Conservation (phyloP, 768 basidiomycete species). For the Phlegmacium glaucopus region DNA sequence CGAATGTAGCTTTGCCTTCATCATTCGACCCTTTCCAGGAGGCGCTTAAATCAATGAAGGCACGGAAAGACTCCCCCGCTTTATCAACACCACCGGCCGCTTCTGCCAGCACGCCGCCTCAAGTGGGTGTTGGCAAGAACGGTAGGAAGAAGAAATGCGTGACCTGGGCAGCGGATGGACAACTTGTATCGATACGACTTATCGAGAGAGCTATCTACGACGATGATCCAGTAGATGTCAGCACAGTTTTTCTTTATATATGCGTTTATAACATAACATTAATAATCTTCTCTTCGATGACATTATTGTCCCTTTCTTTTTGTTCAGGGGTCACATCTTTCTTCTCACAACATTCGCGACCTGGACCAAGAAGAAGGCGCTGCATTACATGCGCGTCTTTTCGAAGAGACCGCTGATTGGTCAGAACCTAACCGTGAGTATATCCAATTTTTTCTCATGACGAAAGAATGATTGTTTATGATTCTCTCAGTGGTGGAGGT, state of each 20-base stretch:
- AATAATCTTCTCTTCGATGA: slow-evolving; percentile 36
- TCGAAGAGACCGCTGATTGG: slow-evolving; percentile 89
- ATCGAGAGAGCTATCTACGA: slow-evolving; percentile 89
- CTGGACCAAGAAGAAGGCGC: slow-evolving; percentile 87
- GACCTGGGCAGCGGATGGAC: slow-evolving; percentile 71
- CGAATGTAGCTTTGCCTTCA: slow-evolving; percentile 70
- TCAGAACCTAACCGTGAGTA: slow-evolving; percentile 75
- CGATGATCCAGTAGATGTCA: slow-evolving; percentile 85
- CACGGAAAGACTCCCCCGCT: slow-evolving; percentile 54
- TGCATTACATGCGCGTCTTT: slow-evolving; percentile 75
- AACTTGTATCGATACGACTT: slow-evolving; percentile 70
- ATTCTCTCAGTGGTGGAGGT: slow-evolving; percentile 54
- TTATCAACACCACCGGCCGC: slow-evolving; percentile 52
- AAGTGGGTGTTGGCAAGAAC: slow-evolving; percentile 31
- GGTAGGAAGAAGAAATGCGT: slow-evolving; percentile 76
- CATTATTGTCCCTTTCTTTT: slow-evolving; percentile 28
- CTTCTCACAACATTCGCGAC: slow-evolving; percentile 69
- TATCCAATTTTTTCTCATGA: slow-evolving; percentile 14
- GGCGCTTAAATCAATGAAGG: slow-evolving; percentile 73
- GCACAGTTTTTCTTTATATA: slow-evolving; percentile 43
- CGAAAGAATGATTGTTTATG: neutral
- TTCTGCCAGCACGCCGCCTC: slow-evolving; percentile 31
- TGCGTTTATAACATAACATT: slow-evolving; percentile 45
- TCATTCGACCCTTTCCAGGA: slow-evolving; percentile 82
- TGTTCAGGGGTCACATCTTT: slow-evolving; percentile 67